Evolutionary conservation across 805 yeast species (phyloP).

Genomic region (Candida taoyuanica): DNA sequence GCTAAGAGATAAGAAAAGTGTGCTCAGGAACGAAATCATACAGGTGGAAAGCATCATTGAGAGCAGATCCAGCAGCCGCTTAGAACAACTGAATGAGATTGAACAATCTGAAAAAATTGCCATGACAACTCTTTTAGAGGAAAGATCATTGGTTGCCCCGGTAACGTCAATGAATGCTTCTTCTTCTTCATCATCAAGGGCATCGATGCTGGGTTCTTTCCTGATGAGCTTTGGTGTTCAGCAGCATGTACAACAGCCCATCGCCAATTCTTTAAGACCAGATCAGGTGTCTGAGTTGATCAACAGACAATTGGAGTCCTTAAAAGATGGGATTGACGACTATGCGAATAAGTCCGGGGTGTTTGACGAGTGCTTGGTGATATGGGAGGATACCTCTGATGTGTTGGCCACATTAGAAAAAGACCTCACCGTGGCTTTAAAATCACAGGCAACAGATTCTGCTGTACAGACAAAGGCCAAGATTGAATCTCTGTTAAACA

Average conservation of each 20-base stretch:
- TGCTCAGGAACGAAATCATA: constrained; percentile 35
- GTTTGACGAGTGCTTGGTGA: constrained; percentile 16
- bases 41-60: constrained; percentile 45
- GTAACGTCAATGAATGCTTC: neutral
- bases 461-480: constrained; percentile 6
- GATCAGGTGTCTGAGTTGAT: constrained; percentile 19
- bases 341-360: constrained; percentile 11
- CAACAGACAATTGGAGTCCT: constrained; percentile 18
- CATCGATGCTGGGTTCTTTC: constrained; percentile 17
- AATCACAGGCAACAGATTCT: constrained; percentile 7
- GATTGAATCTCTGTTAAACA: constrained; percentile 5
- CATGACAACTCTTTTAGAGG: constrained; percentile 27
- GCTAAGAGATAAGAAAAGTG: constrained; percentile 30
- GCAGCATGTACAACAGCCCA: too few species aligned
- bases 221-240: constrained; percentile 14
- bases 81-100: constrained; percentile 35
- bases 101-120: constrained; percentile 37
- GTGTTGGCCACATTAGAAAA: constrained; percentile 18
- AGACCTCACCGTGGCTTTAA: constrained; percentile 17
- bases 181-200: constrained; percentile 2
- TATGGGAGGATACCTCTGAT: constrained; percentile 22
- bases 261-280: too few species aligned
- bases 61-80: constrained; percentile 40
- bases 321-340: constrained; percentile 13
- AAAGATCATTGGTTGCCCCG: constrained; percentile 20